Evolutionary conservation across 78 protist species (phyloP).

Genomic region (Emiliania huxleyi): DNA sequence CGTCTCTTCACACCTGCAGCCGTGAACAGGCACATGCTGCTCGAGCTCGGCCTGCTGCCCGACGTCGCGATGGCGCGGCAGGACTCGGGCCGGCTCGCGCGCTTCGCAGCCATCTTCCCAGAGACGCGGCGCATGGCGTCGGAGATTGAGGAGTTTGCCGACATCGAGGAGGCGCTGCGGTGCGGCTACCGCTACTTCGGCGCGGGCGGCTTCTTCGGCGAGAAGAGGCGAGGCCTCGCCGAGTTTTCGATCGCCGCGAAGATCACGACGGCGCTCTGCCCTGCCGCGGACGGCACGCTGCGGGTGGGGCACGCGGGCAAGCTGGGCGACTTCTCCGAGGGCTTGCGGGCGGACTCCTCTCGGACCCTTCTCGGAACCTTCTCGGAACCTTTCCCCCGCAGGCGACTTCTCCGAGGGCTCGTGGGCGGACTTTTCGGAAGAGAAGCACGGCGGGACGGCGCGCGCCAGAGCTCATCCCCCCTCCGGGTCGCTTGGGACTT

Average conservation of each 20-base stretch:
- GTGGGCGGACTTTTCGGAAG: too few relatives aligned
- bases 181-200: neutral
- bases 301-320: neutral
- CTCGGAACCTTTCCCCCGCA: too few relatives aligned
- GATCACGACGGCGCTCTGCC: neutral
- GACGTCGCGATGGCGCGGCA: neutral
- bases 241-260: neutral
- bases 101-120: neutral
- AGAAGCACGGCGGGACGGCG: too few relatives aligned
- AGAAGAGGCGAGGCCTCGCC: neutral
- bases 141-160: neutral
- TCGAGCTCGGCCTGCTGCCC: neutral
- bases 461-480: too few relatives aligned
- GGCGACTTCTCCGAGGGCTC: too few relatives aligned
- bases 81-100: neutral
- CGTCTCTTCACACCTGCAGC: too few relatives aligned
- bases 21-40: too few relatives aligned
- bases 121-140: neutral
- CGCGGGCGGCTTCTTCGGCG: constrained; percentile 2
- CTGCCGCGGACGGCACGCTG: neutral
- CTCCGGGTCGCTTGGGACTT: too few relatives aligned
- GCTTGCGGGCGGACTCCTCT: too few relatives aligned
- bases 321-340: neutral
- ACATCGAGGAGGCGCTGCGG: neutral
- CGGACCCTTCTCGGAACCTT: too few relatives aligned